Percentiles rank a stretch among this genome's conserved stretches.
phyloP scores from a whole-genome alignment of 805 yeast genomes.

The Kodamaea jinghongensis region DNA sequence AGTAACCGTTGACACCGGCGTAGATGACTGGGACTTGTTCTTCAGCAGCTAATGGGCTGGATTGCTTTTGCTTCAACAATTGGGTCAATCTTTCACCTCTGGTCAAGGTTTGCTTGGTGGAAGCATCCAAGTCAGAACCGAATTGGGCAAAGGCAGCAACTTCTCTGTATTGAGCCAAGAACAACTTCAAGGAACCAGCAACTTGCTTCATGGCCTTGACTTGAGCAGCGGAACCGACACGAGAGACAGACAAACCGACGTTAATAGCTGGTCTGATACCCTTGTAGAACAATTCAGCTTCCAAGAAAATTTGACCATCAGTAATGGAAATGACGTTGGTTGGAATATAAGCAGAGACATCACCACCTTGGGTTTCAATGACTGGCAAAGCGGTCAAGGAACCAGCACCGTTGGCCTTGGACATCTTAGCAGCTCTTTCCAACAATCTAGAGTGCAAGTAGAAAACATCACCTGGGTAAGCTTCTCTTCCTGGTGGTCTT shows the following conservation, averaged over 20 bases:
- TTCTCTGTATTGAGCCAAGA: conserved; percentile 99
- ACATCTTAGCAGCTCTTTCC: conserved; percentile 98
- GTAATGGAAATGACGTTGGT: conserved; percentile 97
- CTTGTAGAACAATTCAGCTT: conserved; percentile 99
- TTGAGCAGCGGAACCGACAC: conserved; percentile 99
- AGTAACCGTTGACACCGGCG: conserved; percentile 99
- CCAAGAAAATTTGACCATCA: conserved; percentile 97
- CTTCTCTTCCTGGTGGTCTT: conserved; percentile 97
- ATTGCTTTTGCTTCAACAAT: conserved; percentile 97
- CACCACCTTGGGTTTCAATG: conserved; percentile 99
- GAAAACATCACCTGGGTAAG: conserved; percentile 96
- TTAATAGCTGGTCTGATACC: conserved; percentile 99
- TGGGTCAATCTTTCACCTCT: conserved; percentile 99
- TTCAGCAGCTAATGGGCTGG: conserved; percentile 95
- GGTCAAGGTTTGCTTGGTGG: conserved; percentile 96
- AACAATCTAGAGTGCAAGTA: conserved; percentile 92
- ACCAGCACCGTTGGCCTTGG: conserved; percentile 85
- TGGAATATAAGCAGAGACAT: conserved; percentile 96
- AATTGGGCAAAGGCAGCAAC: conserved; percentile 99
- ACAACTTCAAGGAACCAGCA: conserved; percentile 99
- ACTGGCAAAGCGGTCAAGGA: conserved; percentile 94
- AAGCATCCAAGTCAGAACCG: conserved; percentile 99
- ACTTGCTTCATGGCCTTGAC: conserved; percentile 99
- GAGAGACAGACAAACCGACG: conserved; percentile 99
- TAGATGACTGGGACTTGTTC: conserved; percentile 97